Base-by-base conservation (phyloP, 2,329 filamentous ascomycete genomes). In the Sphaerulina populicola region DNA sequence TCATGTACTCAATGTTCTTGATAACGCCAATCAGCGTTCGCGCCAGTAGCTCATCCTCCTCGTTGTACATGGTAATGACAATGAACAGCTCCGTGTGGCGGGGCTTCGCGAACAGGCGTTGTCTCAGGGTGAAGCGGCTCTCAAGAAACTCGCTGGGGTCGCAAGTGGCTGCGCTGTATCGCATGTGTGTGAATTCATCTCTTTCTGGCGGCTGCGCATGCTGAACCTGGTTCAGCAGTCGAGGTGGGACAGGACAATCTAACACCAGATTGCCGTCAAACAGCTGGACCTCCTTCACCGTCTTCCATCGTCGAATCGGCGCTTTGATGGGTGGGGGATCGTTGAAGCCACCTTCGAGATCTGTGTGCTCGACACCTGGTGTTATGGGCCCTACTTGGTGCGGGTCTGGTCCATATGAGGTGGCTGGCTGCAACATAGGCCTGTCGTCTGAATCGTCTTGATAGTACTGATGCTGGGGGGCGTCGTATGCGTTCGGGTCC, bases 1-100 rank as follows among this genome's bases (percentile, higher is more conserved):
- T 96, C 87, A 98, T 96, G 75, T 91, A 90, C 69, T 96, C 91
- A 60, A 98, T 88, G 69, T 98, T 98, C 74, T 98, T 97, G 76
- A 97, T 91, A 4, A 98, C 89, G 69, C 93, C 93, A 44, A 84
- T 87, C 88, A 98, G 88, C 4, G 93, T 97, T 38, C 93, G 83
- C 21, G 93, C 89, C 66, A 98, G 96, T 53, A 96, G 76, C 59
- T 97, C 83, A 63, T 98, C 93, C 68, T 98, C 91, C 66, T 98
- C 93, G 66, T 98, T 98, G 74, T 98, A 98, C 91, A 96, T 96
- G 52, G 91, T 97, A 48, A 97, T 82, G 31, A 90, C 91, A 63
- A 97, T 95, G 70, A 97, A 96, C 1, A 97, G 75, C 72, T 97
- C 91, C 0, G 91, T 96, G 65, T 95, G 87, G 49, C 91, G 79